Evolutionary conservation across 2,329 filamentous ascomycete genomes (phyloP).

Genomic region (Monosporascus sp.): DNA sequence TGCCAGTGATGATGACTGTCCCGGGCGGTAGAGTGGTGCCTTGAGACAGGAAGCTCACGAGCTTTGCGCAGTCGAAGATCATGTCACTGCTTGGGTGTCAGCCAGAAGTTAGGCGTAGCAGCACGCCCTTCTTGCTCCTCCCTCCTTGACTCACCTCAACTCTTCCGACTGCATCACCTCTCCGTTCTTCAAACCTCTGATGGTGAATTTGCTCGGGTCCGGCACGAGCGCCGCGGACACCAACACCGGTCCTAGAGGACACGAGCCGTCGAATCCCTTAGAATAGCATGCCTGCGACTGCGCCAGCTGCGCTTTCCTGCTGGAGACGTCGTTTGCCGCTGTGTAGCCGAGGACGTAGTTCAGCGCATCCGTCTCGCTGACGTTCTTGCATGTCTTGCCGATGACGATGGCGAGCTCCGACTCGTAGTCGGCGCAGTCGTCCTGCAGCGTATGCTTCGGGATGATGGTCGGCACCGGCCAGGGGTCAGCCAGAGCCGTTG

Average conservation of each 20-base stretch:
- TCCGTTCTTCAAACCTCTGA: conserved; percentile 45
- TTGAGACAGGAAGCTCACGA: conserved; percentile 38
- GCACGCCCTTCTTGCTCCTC: background rate
- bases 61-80: conserved; percentile 19
- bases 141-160: conserved; percentile 19
- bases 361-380: conserved; percentile 49
- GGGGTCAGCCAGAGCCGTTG: conserved; percentile 48
- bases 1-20: conserved; percentile 39
- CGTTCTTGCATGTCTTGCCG: conserved; percentile 45
- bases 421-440: conserved; percentile 54
- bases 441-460: conserved; percentile 46
- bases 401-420: conserved; percentile 54
- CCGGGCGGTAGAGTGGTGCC: conserved; percentile 36
- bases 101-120: conserved; percentile 10
- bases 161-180: conserved; percentile 42
- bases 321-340: conserved; percentile 58
- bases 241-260: conserved; percentile 48
- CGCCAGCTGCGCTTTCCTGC: conserved; percentile 49
- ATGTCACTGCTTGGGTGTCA: conserved; percentile 34
- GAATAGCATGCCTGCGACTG: conserved; percentile 53
- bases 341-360: conserved; percentile 61
- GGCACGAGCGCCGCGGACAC: conserved; percentile 38
- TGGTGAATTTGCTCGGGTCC: conserved; percentile 34
- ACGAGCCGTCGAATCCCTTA: conserved; percentile 54
- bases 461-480: conserved; percentile 46